Base-by-base conservation (phyloP, 164 flowering plant genomes). In the Piper betle region DNA sequence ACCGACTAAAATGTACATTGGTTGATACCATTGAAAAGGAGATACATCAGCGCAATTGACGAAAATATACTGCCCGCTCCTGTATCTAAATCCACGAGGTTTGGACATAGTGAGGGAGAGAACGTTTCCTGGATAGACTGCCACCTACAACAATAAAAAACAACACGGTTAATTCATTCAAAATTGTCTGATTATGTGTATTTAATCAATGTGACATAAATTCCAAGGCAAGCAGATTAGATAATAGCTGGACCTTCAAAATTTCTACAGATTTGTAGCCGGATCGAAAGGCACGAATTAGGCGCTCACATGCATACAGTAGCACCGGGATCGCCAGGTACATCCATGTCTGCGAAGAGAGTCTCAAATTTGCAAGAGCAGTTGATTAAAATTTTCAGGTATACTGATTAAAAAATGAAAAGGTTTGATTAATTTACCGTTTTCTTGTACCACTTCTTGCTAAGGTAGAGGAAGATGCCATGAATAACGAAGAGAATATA, bases 41-140 rank as follows among this genome's bases (percentile, higher is more conserved):
- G 91, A 85, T 37, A 82, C 78, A n/a, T 59, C 85, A 3, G 81
- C 46, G 43, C 87, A 85, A 41, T 85, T 82, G 1, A 83, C 77
- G 69, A 77, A 81, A 0, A 85, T 77, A 48, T 85, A 85, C 55
- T 82, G 87, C 40, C 91, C 87, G 53, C 87, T 85, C 5, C 61
- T 79, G 77, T 85, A 85, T 37, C 62, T 78, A 40, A 85, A 85
- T 61, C 83, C 82, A 9, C 74, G 79, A 52, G 91, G 91, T 39
- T 80, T 85, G 0, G 84, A 72, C 84, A 85, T 81, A 20, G 74
- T 79, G 55, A 85, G 63, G 0, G 87, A 63, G 33, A 85, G 39
- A 2, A 81, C 91, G 61, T 83, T 80, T 68, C 91, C 87, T 0
- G 84, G 84, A 62, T 82, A 82, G n/a, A 81, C 81, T 3, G 84